These are phyloP conservation scores for Ogataea chonburiensis DNA, from an alignment of 805 yeast species.

Conservation along the genomic window DNA sequence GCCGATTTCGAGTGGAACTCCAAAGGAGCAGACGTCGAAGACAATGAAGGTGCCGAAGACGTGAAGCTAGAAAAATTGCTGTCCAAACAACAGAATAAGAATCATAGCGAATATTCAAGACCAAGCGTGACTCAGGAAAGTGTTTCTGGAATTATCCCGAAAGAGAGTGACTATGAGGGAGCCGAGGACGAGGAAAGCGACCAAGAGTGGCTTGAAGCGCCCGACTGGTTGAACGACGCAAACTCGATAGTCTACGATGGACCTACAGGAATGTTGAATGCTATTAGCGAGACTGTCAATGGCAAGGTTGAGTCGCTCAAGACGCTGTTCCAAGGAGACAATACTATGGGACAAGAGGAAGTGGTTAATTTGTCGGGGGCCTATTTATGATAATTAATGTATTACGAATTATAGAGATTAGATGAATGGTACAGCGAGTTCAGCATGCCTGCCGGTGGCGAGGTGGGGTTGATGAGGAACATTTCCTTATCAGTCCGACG, in stretches of 20 bases:
- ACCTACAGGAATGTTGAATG: slow-evolving; percentile 67
- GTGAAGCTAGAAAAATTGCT: slow-evolving; percentile 24
- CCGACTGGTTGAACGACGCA: slow-evolving; percentile 51
- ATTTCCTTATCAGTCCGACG: slow-evolving; percentile 9
- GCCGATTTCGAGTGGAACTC: slow-evolving; percentile 21
- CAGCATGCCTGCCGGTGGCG: slow-evolving; percentile 5
- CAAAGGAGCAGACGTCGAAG: slow-evolving; percentile 11
- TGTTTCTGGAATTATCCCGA: slow-evolving; percentile 16
- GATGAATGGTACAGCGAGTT: background rate
- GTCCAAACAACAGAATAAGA: slow-evolving; percentile 37
- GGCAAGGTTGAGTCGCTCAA: slow-evolving; percentile 28
- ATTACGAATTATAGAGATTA: background rate
- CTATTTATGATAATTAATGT: slow-evolving; percentile 2
- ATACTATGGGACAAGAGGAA: slow-evolving; percentile 3
- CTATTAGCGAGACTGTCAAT: slow-evolving; percentile 50
- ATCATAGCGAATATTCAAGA: slow-evolving; percentile 36
- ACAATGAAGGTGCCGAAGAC: slow-evolving; percentile 16
- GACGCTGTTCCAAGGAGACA: slow-evolving; percentile 18
- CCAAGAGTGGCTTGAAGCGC: slow-evolving; percentile 7
- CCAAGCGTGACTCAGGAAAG: slow-evolving; percentile 15
- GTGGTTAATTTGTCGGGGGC: slow-evolving; percentile 3
- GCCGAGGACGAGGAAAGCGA: slow-evolving; percentile 12
- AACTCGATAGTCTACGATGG: slow-evolving; percentile 51
- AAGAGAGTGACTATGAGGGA: slow-evolving; percentile 7
- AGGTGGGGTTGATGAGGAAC: slow-evolving; percentile 12